Evolutionary conservation across 1,139 yeast species (phyloP).

Genomic region (Chernovozyma aurita): DNA sequence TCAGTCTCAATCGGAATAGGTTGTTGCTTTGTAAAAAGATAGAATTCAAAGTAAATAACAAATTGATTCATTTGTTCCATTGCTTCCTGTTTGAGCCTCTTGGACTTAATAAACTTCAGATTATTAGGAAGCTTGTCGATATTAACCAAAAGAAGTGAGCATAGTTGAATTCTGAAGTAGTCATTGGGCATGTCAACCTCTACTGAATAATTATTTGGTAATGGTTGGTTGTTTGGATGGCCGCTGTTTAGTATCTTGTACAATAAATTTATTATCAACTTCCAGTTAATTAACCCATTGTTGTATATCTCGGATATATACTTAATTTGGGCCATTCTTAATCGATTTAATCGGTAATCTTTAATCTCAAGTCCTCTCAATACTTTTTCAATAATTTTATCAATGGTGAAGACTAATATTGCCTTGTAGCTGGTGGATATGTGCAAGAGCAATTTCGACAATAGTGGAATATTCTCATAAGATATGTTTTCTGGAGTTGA

Average conservation of each 20-base stretch:
- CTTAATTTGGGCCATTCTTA: constrained; percentile 56
- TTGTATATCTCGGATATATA: constrained; percentile 60
- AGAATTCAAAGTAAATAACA: constrained; percentile 67
- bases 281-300: constrained; percentile 41
- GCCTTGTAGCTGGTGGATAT: constrained; percentile 10
- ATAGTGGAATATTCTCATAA: constrained; percentile 47
- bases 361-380: constrained; percentile 64
- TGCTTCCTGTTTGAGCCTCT: constrained; percentile 1
- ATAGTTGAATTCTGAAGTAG: constrained; percentile 66
- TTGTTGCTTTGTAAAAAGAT: constrained; percentile 57
- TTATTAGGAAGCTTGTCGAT: constrained; percentile 2
- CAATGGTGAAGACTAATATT: constrained; percentile 48
- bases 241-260: constrained; percentile 65
- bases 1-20: constrained; percentile 67
- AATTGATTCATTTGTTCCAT: constrained; percentile 36
- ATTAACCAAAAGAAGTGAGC: constrained; percentile 23
- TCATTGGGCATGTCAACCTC: constrained; percentile 60
- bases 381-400: constrained; percentile 61
- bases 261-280: constrained; percentile 49
- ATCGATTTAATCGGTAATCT: constrained; percentile 56
- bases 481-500: constrained; percentile 58
- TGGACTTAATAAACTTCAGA: constrained; percentile 5
- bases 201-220: constrained; percentile 36
- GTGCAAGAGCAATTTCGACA: constrained; percentile 49
- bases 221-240: constrained; percentile 60